Conservation (phyloP, 352 stramenopile species). For the Globisporangium nagaii region DNA sequence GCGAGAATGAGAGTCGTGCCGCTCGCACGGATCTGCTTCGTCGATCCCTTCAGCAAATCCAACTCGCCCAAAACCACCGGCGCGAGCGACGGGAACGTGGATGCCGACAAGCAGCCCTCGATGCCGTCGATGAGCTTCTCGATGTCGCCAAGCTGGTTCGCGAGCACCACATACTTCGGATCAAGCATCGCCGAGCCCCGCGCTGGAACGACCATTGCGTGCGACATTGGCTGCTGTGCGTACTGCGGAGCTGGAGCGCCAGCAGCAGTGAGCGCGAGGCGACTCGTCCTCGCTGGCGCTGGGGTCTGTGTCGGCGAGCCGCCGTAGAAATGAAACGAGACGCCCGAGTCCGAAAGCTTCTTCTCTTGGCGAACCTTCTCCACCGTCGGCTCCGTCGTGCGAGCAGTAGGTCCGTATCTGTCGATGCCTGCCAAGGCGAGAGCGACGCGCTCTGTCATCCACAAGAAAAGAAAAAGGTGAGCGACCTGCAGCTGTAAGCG, state of each 20-base stretch:
- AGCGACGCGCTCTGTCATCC: conserved; percentile 17
- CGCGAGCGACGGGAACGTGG: conserved; percentile 37
- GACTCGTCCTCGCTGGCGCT: conserved; percentile 8
- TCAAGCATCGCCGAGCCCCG: conserved; percentile 7
- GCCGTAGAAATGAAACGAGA: conserved; percentile 64
- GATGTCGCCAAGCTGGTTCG: conserved; percentile 48
- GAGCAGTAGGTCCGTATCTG: conserved; percentile 8
- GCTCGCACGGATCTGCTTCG: conserved; percentile 61
- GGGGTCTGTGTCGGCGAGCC: conserved; percentile 12
- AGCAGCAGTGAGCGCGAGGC: conserved; percentile 20
- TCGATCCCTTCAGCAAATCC: conserved; percentile 46
- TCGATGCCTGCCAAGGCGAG: background rate
- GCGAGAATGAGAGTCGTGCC: conserved; percentile 57
- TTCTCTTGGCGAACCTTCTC: conserved; percentile 13
- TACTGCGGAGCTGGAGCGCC: background rate
- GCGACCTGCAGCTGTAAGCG: background rate
- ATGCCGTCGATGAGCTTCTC: conserved; percentile 57
- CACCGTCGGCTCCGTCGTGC: conserved; percentile 16
- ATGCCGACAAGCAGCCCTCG: conserved; percentile 28
- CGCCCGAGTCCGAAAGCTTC: conserved; percentile 22
- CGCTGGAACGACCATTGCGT: conserved; percentile 14
- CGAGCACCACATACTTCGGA: conserved; percentile 29
- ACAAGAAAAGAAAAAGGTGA: background rate
- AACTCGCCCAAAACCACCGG: conserved; percentile 39
- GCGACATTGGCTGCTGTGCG: background rate